Evolutionary conservation across 2,329 filamentous ascomycete genomes (phyloP).

Genomic region (Waltergamsia citrina): DNA sequence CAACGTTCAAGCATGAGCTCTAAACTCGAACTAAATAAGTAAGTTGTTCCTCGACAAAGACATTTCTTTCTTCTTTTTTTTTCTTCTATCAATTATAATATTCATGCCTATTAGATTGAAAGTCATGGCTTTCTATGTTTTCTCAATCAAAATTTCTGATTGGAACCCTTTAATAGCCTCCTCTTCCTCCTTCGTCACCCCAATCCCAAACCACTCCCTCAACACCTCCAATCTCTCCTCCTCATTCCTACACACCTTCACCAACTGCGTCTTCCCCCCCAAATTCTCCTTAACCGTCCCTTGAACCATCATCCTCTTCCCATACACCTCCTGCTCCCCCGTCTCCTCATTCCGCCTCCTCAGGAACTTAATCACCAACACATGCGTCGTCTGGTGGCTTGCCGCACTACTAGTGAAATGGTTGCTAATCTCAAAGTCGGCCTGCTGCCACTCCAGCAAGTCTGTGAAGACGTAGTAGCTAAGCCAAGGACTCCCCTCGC

Average conservation of each 20-base stretch:
- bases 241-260: constrained; percentile 39
- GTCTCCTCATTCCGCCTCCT: constrained; percentile 25
- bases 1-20: too few species aligned
- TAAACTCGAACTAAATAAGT: too few species aligned
- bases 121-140: too few species aligned
- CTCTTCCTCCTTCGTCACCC: constrained; percentile 37
- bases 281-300: constrained; percentile 43
- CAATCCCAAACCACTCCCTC: constrained; percentile 41
- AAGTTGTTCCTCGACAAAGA: not conserved
- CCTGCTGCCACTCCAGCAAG: constrained; percentile 46
- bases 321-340: constrained; percentile 35
- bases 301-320: constrained; percentile 42
- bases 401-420: constrained; percentile 39
- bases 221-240: constrained; percentile 41
- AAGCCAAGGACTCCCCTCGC: constrained; percentile 38
- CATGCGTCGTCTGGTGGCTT: constrained; percentile 42
- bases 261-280: constrained; percentile 35
- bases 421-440: constrained; percentile 54
- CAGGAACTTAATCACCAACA: constrained; percentile 47
- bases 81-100: constrained; percentile 2
- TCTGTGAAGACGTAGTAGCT: constrained; percentile 58
- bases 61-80: constrained; percentile 2
- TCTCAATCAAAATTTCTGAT: too few species aligned
- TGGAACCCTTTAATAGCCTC: constrained; percentile 36
- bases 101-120: not conserved